Base-by-base conservation (phyloP, 805 yeast species). In the Phaffomyces thermotolerans region DNA sequence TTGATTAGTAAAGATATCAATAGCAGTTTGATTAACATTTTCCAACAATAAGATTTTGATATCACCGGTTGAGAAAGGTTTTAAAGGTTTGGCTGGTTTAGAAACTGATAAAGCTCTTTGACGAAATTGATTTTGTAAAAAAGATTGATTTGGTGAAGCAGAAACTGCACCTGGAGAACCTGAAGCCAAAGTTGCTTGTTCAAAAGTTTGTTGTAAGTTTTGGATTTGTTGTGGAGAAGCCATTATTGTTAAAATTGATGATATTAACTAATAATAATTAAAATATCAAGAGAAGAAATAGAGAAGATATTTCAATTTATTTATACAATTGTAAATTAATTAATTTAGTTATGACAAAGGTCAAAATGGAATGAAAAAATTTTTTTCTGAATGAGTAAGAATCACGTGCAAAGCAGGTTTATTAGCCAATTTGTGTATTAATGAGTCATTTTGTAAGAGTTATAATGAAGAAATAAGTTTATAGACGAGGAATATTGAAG, bases 51-150 rank as follows among this genome's bases (percentile, higher is more conserved):
- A 71, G 49, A 93, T 85, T 71, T 90, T 91, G 69, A 91, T 84
- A 62, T 93, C 99, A 51, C 93, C 96, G 44, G 96, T 85, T 52
- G 91, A 81, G 64, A 91, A 93, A 18, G 99, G 99, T 69, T 91
- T 93, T 61, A 93, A 75, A 27, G 84, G 75, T 68, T 85, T 87
- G 39, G 76, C 71, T 54, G 77, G 79, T 44, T 60, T 65, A 2
- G 75, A 64, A 43, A 62, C 64, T 41, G 69, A 67, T 44, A 66
- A 56, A 22, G 73, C 58, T 56, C 70, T 71, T 44, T 61, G 61
- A 49, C 69, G 63, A 52, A 70, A 72, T 34, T 45, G 80, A 29
- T 63, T 45, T 29, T 62, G 59, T 53, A 83, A 66, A 64, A 75
- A 84, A 15, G 90, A 81, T 54, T 78, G 81, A 37, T 85, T 78